Evolutionary conservation across 164 flowering plant genomes (phyloP).

Genomic region (Malania oleifera): DNA sequence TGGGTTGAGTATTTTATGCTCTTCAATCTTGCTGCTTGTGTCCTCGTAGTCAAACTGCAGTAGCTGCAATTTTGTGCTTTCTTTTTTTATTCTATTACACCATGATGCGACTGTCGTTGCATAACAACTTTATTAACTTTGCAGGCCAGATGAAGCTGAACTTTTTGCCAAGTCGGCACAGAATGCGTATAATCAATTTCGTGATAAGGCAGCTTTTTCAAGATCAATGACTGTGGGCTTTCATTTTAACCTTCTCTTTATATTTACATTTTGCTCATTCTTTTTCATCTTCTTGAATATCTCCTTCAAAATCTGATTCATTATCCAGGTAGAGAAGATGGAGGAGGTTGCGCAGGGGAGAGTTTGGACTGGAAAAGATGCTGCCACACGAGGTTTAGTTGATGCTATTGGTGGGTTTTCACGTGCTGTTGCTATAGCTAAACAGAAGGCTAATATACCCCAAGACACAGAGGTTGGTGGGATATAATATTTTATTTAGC

Average conservation of each 20-base stretch:
- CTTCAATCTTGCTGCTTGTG: background rate
- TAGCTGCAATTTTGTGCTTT: background rate
- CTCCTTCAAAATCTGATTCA: background rate
- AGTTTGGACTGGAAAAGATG: slow-evolving; percentile 95
- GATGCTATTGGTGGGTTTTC: slow-evolving; percentile 94
- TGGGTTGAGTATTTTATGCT: background rate
- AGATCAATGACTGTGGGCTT: slow-evolving; percentile 84
- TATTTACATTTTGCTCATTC: background rate
- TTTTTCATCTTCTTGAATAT: background rate
- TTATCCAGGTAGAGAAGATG: slow-evolving; percentile 73
- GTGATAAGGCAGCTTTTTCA: slow-evolving; percentile 91
- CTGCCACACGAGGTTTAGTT: slow-evolving; percentile 78
- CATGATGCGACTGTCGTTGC: no score
- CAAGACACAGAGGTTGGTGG: slow-evolving; percentile 50
- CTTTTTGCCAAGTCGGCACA: slow-evolving; percentile 81
- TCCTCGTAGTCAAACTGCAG: background rate
- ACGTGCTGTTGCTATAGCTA: slow-evolving; percentile 91
- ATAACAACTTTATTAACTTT: background rate
- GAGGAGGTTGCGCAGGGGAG: slow-evolving; percentile 92
- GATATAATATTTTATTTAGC: no score
- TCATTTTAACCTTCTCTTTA: background rate
- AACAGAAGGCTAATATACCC: slow-evolving; percentile 79
- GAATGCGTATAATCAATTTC: slow-evolving; percentile 65
- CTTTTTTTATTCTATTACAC: background rate
- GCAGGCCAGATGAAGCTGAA: slow-evolving; percentile 91